Percentiles rank a stretch among this genome's conserved stretches.
Conservation (phyloP, 805 yeast species). For the Wickerhamomyces ciferrii region DNA sequence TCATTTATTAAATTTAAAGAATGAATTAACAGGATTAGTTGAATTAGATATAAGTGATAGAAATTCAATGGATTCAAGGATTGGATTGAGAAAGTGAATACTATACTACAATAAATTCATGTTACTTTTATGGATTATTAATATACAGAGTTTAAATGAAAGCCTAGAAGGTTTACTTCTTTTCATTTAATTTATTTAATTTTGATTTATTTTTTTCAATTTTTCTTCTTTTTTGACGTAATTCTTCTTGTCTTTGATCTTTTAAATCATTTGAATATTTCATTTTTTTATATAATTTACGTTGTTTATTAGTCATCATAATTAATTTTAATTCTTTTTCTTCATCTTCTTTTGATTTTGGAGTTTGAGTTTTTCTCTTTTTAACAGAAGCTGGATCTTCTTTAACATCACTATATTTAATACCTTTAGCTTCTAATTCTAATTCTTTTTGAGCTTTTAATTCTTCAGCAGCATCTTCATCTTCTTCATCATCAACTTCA, state of each 20-base stretch:
- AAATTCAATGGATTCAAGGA: conserved; percentile 74
- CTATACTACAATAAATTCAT: neutral
- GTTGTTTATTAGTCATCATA: conserved; percentile 97
- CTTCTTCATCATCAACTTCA: conserved; percentile 43
- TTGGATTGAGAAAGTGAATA: conserved; percentile 15
- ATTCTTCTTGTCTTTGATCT: conserved; percentile 65
- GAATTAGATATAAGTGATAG: conserved; percentile 73
- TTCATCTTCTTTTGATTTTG: conserved; percentile 46
- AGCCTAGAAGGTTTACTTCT: neutral
- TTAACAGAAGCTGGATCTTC: conserved; percentile 31
- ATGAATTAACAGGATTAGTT: conserved; percentile 61
- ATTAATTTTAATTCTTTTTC: conserved; percentile 91
- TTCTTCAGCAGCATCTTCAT: conserved; percentile 46
- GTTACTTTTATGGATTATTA: neutral
- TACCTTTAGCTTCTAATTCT: conserved; percentile 88
- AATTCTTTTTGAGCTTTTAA: conserved; percentile 70
- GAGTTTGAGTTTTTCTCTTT: conserved; percentile 31
- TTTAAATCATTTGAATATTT: conserved; percentile 84
- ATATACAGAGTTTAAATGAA: neutral
- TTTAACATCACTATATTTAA: conserved; percentile 59
- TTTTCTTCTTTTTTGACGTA: conserved; percentile 65
- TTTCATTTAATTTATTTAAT: conserved; percentile 9
- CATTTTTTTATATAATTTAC: conserved; percentile 91
- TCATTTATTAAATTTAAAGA: conserved; percentile 57
- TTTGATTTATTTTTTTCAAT: conserved; percentile 45